A percentile compares a stretch with the other conserved stretches of the same genome.
Conservation (phyloP, 768 basidiomycete species). For the Trametes cinnabarina region DNA sequence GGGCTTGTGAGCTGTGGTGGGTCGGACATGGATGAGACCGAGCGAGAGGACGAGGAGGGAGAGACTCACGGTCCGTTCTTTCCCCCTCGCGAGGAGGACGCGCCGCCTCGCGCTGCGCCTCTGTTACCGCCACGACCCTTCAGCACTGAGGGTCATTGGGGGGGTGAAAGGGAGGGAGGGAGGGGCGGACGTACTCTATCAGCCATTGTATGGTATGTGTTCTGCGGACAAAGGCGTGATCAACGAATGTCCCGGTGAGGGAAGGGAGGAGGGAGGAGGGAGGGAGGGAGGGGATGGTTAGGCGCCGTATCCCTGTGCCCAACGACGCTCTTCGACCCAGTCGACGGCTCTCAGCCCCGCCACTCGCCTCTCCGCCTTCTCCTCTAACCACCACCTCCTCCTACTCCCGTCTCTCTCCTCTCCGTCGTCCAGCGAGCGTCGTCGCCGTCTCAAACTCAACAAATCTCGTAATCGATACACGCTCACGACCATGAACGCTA, state of each 20-base stretch:
- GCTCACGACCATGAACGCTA: slow-evolving; percentile 76
- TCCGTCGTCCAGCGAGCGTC: slow-evolving; percentile 12
- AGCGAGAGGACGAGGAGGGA: slow-evolving; percentile 20
- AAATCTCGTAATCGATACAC: slow-evolving; percentile 18
- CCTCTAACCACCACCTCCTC: slow-evolving; percentile 16
- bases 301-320: too few species aligned
- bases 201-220: slow-evolving; percentile 47
- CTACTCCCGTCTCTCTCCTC: too few species aligned
- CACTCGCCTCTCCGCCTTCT: slow-evolving; percentile 15
- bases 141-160: slow-evolving; percentile 20
- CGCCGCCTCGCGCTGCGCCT: slow-evolving; percentile 44
- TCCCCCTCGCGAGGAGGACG: slow-evolving; percentile 46
- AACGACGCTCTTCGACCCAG: too few species aligned
- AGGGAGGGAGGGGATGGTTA: too few species aligned
- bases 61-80: slow-evolving; percentile 18
- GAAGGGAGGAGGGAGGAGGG: slow-evolving; percentile 1
- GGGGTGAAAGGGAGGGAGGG: slow-evolving; percentile 7
- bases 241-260: too few species aligned
- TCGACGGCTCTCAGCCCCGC: slow-evolving; percentile 7
- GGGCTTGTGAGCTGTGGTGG: slow-evolving; percentile 39
- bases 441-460: slow-evolving; percentile 14
- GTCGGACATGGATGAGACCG: slow-evolving; percentile 33
- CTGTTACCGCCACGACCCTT: slow-evolving; percentile 61
- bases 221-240: not conserved
- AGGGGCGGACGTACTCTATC: slow-evolving; percentile 51